A percentile compares a stretch with the other conserved stretches of the same genome.
Evolutionary conservation across 352 stramenopile genomes (phyloP).

Genomic region (Pythium diclinum): DNA sequence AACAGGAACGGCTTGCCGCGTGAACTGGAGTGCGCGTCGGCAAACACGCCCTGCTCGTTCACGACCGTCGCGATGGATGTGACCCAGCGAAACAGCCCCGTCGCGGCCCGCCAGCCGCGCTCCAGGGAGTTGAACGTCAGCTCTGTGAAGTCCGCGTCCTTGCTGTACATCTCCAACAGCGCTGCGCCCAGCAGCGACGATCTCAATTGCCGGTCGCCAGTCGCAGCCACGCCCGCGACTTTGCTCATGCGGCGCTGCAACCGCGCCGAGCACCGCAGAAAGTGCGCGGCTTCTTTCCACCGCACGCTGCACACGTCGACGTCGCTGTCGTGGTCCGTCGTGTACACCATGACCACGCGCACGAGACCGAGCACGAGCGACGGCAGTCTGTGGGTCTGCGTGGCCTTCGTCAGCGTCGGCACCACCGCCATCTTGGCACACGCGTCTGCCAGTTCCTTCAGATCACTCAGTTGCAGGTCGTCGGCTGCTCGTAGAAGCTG

Average conservation of each 20-base stretch:
- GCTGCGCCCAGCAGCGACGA: conserved; percentile 33
- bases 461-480: conserved; percentile 34
- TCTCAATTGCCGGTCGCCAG: conserved; percentile 37
- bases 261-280: conserved; percentile 42
- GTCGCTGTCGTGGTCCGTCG: conserved; percentile 47
- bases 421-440: conserved; percentile 55
- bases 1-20: conserved; percentile 38
- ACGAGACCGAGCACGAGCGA: conserved; percentile 68
- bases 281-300: conserved; percentile 61
- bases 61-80: conserved; percentile 40
- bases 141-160: conserved; percentile 48
- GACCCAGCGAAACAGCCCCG: conserved; percentile 58
- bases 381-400: conserved; percentile 26
- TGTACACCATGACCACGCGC: conserved; percentile 67
- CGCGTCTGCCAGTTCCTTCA: conserved; percentile 54
- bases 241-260: conserved; percentile 56
- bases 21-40: not conserved
- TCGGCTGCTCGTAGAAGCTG: conserved; percentile 23
- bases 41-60: conserved; percentile 43
- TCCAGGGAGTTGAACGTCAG: conserved; percentile 46
- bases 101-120: conserved; percentile 47
- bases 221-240: conserved; percentile 34
- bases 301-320: conserved; percentile 50
- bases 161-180: conserved; percentile 43
- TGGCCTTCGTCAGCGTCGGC: conserved; percentile 12